Conservation (phyloP, 306 rosid species). For the Begonia loranthoides region DNA sequence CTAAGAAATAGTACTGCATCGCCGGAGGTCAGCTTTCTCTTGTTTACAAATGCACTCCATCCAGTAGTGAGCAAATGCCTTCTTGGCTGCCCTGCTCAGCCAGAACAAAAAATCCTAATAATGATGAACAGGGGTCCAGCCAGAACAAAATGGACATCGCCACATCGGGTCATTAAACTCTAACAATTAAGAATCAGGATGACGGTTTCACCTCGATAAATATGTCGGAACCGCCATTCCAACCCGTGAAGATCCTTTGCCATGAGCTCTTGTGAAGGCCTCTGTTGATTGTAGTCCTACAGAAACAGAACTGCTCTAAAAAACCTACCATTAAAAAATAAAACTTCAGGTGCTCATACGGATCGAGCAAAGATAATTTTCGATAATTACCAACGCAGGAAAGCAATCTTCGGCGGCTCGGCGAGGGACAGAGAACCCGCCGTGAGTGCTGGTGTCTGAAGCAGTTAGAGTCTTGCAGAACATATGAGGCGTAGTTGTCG, state of each 20-base stretch:
- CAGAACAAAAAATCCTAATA: slow-evolving; percentile 1
- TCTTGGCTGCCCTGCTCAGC: slow-evolving; percentile 81
- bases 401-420: slow-evolving; percentile 99
- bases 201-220: slow-evolving; percentile 50
- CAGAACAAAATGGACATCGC: too few relatives aligned
- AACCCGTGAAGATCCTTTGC: slow-evolving; percentile 92
- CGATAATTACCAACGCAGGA: slow-evolving; percentile 67
- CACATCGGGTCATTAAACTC: too few relatives aligned
- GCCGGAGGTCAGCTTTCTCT: slow-evolving; percentile 94
- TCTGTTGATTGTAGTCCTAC: slow-evolving; percentile 81
- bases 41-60: slow-evolving; percentile 98
- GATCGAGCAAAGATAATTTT: not conserved
- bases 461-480: slow-evolving; percentile 99
- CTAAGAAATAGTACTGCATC: slow-evolving; percentile 96
- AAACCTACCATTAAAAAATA: not conserved
- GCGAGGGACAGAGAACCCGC: slow-evolving; percentile 97
- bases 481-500: slow-evolving; percentile 92
- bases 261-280: slow-evolving; percentile 96
- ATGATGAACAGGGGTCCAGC: too few relatives aligned
- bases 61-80: slow-evolving; percentile 99
- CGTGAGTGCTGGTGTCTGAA: slow-evolving; percentile 97
- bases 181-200: too few relatives aligned
- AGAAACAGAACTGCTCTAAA: slow-evolving; percentile 1
- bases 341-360: too few relatives aligned
- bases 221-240: slow-evolving; percentile 94